phyloP scores from a whole-genome alignment of 2,329 filamentous ascomycete species.

The Xylariales sp. region DNA sequence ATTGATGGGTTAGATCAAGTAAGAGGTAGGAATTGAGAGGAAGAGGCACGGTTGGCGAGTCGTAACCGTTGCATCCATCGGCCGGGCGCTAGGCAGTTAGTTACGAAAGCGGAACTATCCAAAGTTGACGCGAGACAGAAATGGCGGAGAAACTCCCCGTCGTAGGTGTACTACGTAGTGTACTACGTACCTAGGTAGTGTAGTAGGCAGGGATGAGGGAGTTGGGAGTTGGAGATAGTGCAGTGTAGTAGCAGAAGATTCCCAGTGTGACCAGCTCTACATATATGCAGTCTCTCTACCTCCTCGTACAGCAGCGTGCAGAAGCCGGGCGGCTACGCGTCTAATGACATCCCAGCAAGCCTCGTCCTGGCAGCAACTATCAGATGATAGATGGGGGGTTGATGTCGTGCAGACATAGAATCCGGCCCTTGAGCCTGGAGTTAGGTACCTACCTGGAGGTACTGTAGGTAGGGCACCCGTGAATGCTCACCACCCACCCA shows the following conservation, averaged over 20 bases:
- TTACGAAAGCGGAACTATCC: too few species aligned
- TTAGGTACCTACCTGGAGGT: too few species aligned
- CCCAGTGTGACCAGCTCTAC: constrained; percentile 17
- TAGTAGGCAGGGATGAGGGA: constrained; percentile 5
- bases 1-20: too few species aligned
- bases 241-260: neutral
- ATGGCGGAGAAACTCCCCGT: neutral
- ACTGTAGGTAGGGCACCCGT: too few species aligned
- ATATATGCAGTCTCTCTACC: neutral
- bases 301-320: constrained; percentile 22
- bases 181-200: too few species aligned
- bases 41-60: neutral
- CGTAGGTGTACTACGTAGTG: too few species aligned
- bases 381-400: neutral
- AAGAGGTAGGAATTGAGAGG: too few species aligned
- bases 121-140: neutral
- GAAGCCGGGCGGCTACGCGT: constrained; percentile 45
- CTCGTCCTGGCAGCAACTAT: constrained; percentile 5
- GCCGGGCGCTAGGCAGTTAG: neutral
- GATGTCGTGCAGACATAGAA: neutral
- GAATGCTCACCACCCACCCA: too few species aligned
- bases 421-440: too few species aligned
- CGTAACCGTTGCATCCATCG: neutral
- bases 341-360: constrained; percentile 33
- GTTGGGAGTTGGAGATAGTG: neutral